These are phyloP conservation scores for Pyrus communis DNA, from an alignment of 306 rosid species.

Conservation along the genomic window DNA sequence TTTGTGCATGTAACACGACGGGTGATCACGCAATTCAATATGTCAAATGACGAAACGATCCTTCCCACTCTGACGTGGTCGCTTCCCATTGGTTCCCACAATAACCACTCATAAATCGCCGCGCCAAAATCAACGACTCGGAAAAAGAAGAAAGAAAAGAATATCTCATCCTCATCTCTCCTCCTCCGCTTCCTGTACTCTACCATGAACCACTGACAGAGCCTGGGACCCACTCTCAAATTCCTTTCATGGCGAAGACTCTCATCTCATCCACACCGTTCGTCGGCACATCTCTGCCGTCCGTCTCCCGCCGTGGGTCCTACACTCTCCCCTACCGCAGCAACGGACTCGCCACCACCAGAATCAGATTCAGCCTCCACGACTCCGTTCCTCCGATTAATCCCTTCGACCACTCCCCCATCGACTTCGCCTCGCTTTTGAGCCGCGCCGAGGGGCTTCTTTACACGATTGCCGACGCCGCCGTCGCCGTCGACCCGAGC, in stretches of 20 bases:
- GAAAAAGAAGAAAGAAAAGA: not conserved
- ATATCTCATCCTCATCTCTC: slow-evolving; percentile 23
- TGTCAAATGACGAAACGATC: not conserved
- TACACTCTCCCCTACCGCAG: slow-evolving; percentile 34
- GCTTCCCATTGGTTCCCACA: not conserved
- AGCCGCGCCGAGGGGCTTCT: slow-evolving; percentile 64
- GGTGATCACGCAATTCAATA: not conserved
- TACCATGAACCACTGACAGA: slow-evolving; percentile 1
- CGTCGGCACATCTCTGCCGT: slow-evolving; percentile 56
- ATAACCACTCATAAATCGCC: not conserved
- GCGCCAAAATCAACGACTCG: slow-evolving; percentile 4
- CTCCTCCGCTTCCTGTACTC: slow-evolving; percentile 12
- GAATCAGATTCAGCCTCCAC: slow-evolving; percentile 72
- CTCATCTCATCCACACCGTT: slow-evolving; percentile 68
- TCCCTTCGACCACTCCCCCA: slow-evolving; percentile 18
- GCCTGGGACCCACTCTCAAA: not conserved
- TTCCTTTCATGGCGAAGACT: slow-evolving; percentile 67
- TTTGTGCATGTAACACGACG: too few species aligned
- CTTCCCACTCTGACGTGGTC: not conserved
- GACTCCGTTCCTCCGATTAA: slow-evolving; percentile 62
- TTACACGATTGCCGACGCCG: slow-evolving; percentile 86
- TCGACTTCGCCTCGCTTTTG: slow-evolving; percentile 36
- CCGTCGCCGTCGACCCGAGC: slow-evolving; percentile 51
- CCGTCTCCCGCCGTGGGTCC: slow-evolving; percentile 44
- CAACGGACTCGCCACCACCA: slow-evolving; percentile 38